Evolutionary conservation across 2,329 filamentous ascomycete genomes (phyloP).

Genomic region (Aureobasidium sp.): DNA sequence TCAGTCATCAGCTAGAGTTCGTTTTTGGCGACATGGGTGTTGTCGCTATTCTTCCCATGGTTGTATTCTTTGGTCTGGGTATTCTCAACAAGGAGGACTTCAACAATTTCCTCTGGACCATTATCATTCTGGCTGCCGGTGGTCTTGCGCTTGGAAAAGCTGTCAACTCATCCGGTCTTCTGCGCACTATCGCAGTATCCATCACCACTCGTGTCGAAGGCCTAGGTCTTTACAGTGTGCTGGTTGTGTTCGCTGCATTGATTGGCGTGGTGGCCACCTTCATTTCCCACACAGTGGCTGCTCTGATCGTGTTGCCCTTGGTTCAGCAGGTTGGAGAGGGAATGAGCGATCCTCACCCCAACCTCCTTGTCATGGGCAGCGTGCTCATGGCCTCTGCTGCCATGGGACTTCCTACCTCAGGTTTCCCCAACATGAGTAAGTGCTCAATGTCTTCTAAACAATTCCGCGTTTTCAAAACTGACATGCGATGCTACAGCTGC

Average conservation of each 20-base stretch:
- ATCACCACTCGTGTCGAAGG: conserved; percentile 70
- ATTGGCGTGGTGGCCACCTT: conserved; percentile 94
- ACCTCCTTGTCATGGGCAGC: conserved; percentile 88
- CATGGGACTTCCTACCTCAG: conserved; percentile 92
- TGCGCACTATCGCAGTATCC: conserved; percentile 74
- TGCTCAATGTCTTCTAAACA: conserved; percentile 25
- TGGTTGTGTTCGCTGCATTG: conserved; percentile 75
- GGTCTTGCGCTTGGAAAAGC: conserved; percentile 89
- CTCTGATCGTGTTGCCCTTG: conserved; percentile 86
- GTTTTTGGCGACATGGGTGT: conserved; percentile 98
- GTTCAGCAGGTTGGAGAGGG: conserved; percentile 76
- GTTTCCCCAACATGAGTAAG: conserved; percentile 99
- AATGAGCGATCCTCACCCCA: conserved; percentile 88
- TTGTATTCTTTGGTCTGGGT: conserved; percentile 92
- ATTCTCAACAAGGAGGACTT: conserved; percentile 98
- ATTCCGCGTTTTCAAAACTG: background rate
- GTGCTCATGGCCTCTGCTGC: conserved; percentile 97
- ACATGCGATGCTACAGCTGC: conserved; percentile 56
- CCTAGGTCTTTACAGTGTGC: conserved; percentile 75
- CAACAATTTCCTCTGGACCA: conserved; percentile 99
- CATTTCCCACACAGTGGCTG: conserved; percentile 94
- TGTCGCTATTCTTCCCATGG: conserved; percentile 90
- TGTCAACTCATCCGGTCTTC: conserved; percentile 83
- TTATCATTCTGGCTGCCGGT: conserved; percentile 94
- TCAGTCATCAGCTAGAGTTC: conserved; percentile 77